Evolutionary conservation across 1,139 yeast species (phyloP), one percentile per base, ranked within the genome.

Genomic region (Saccharomycopsis hybrid): DNA sequence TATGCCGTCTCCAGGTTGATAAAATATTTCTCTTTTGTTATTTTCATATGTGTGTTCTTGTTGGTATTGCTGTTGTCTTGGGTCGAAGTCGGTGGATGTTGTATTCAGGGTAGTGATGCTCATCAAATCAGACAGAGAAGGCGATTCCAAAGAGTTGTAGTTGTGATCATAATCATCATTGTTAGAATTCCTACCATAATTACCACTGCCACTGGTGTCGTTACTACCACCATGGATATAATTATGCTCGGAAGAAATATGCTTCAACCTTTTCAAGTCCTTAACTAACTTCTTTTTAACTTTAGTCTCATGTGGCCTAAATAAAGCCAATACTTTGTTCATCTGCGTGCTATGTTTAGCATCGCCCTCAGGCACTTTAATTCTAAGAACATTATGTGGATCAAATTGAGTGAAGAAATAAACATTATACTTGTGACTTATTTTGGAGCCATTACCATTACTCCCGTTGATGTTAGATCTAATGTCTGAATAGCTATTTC

Each of bases 1-100:
- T 3, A 79, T 65, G 1, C 85, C 85, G 61, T 80, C 85, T n/a
- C 79, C 77, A 1, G 80, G 73, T 2, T 65, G 64, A 57, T 67
- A 76, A 58, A 71, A 78, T 9, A 44, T 36, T 31, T 45, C 50
- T 28, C 29, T 48, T 47, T 33, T 54, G 51, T n/a, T 63, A 36
- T 61, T 54, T n/a, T 51, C 54, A 28, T 55, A 51, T 24, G 47
- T 48, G 28, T 39, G 45, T 3, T 41, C 44, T n/a, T 49, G 52
- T n/a, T 53, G 55, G 29, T 3, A 28, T 25, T 43, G n/a, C 18
- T 48, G 36, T 13, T 27, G 7, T 24, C 35, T 8, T 13, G 2
- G 40, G 5, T 11, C 25, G n/a, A 18, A 3, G 24, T 3, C 41
- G 7, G 28, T 13, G 31, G 39, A 41, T 5, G 35, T 37, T 48